Conservation (phyloP, 1,284 basidiomycete genomes). For the Acaromyces ingoldii region DNA sequence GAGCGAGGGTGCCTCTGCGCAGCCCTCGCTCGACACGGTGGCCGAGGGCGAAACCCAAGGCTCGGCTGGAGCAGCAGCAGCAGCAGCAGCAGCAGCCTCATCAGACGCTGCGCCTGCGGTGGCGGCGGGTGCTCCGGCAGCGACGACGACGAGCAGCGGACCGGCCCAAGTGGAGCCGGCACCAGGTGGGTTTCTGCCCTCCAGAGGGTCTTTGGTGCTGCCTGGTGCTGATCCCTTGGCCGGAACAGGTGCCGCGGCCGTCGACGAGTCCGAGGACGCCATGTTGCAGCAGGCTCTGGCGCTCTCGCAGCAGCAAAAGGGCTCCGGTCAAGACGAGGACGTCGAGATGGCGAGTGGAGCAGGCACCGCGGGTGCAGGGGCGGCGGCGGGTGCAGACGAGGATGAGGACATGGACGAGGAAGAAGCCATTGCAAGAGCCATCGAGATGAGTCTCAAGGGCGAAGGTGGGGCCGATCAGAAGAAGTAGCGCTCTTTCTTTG, state of each 20-base stretch:
- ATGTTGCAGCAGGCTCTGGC: conserved; percentile 41
- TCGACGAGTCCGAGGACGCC: conserved; percentile 40
- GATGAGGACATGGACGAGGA: conserved; percentile 51
- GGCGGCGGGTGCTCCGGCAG: conserved; percentile 11
- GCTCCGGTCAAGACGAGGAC: conserved; percentile 25
- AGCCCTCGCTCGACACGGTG: background rate
- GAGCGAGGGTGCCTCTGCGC: conserved; percentile 17
- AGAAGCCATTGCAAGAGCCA: conserved; percentile 49
- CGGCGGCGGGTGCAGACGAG: conserved; percentile 32
- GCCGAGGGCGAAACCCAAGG: too few species aligned
- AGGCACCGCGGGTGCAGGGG: conserved; percentile 18
- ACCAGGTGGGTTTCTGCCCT: conserved; percentile 30
- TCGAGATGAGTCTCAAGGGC: conserved; percentile 46
- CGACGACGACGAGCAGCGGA: conserved; percentile 2
- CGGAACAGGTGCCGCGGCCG: conserved; percentile 31
- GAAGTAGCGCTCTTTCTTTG: background rate
- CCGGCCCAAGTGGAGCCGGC: too few species aligned
- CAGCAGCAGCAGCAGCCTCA: too few species aligned
- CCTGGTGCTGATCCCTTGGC: conserved; percentile 39
- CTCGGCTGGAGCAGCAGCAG: too few species aligned
- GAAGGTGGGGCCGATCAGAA: conserved; percentile 7
- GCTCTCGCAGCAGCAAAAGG: conserved; percentile 23
- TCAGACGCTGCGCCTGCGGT: conserved; percentile 9
- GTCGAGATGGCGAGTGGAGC: conserved; percentile 40
- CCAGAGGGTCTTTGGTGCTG: conserved; percentile 38